Base-by-base conservation (phyloP, 805 yeast genomes). In the Metschnikowia shivogae region DNA sequence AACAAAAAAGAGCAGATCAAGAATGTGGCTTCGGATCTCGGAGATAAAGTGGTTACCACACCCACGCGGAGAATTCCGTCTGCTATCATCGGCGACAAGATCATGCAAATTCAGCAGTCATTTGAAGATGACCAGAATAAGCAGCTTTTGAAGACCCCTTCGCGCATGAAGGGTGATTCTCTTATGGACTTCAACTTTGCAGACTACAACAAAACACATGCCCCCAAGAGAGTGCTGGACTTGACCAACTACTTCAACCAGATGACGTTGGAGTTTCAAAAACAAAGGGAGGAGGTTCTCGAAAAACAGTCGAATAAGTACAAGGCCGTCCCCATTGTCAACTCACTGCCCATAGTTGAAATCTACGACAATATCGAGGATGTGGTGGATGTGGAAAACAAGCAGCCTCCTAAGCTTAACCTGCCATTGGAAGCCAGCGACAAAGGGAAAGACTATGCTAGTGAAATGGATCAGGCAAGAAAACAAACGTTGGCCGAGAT, bases 261-360 rank as follows among this genome's bases (percentile, higher is more conserved):
- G 45, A 78, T 84, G 64, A 92, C 87, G 56, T 80, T 87, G 51
- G 97, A 93, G 60, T 90, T 92, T 60, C 95, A 87, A 58, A 74
- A 81, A 52, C 96, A 90, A 58, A 79, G 98, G 58, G 95, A 88
- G 52, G 96, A 92, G 59, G 76, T 89, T 47, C 47, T 53, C 12
- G 60, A 62, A 37, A 69, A 76, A 45, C 81, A 84, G 49, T 59
- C 87, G 35, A 74, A 81, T 53, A 77, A 83, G 54, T 80, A 81
- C 59, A 73, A 82, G 48, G 88, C 92, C 0, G 68, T 73, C 11
- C 89, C 93, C 6, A 78, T 88, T 41, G 80, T 81, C 20, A 77
- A 82, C 1, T 81, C 93, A 1, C 82, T 78, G 47, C 98, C 99
- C 0, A 84, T 88, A 45, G 97, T 90, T 19, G 97, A 90, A 55